Evolutionary conservation across 306 rosid species (phyloP).

Genomic region (Hippophae tibetana): DNA sequence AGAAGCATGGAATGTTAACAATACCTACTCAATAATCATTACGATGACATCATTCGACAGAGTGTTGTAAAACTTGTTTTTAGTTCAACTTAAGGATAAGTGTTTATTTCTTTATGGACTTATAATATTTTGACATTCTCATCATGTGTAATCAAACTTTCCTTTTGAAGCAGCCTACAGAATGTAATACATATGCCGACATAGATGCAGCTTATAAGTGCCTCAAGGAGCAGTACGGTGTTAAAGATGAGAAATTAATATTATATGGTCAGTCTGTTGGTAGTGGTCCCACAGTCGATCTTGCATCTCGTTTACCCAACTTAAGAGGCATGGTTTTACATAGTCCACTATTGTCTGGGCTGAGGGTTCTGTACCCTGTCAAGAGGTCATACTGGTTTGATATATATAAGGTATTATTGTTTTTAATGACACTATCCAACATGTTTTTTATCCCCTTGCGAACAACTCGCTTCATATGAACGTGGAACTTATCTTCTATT

Average conservation of each 20-base stretch:
- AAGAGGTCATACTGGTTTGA: conserved; percentile 91
- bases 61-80: no score
- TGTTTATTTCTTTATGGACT: no score
- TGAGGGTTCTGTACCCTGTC: conserved; percentile 84
- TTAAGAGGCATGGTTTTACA: conserved; percentile 82
- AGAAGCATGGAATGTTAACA: no score
- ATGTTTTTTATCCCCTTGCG: no score
- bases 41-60: no score
- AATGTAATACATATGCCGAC: conserved; percentile 86
- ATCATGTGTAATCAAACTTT: conserved; percentile 23
- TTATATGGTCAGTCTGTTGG: conserved; percentile 93
- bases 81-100: no score
- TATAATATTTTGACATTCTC: conserved; percentile 6
- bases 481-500: conserved; percentile 11
- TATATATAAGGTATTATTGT: conserved; percentile 61
- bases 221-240: conserved; percentile 74
- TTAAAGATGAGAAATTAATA: conserved; percentile 75
- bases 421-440: background rate
- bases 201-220: conserved; percentile 86
- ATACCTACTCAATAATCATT: no score
- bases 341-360: conserved; percentile 84
- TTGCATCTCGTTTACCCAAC: conserved; percentile 64
- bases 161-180: conserved; percentile 76
- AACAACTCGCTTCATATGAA: conserved; percentile 1
- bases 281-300: conserved; percentile 91